phyloP scores from a whole-genome alignment of 306 rosid genomes.

The Arachis hypogaea region DNA sequence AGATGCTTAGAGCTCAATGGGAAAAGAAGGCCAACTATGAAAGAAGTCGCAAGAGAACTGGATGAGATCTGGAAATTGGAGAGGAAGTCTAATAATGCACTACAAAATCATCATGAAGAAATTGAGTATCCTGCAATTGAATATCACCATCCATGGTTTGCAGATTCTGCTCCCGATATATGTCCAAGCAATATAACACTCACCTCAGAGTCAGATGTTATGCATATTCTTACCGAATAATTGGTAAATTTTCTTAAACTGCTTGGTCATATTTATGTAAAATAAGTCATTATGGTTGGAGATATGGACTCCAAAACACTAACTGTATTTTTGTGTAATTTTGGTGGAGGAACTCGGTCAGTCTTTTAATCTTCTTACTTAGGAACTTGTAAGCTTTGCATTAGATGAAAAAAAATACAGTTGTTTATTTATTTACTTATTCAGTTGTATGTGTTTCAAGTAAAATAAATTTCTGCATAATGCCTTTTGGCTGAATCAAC shows the following conservation, averaged over 20 bases:
- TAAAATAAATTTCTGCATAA: too few relatives aligned
- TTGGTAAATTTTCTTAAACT: background rate
- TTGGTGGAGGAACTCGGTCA: too few relatives aligned
- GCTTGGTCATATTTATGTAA: too few relatives aligned
- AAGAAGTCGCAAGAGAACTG: constrained; percentile 39
- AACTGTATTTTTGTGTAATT: too few relatives aligned
- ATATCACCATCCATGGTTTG: background rate
- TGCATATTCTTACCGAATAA: background rate
- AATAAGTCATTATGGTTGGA: background rate
- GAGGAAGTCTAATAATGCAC: background rate
- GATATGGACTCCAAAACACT: background rate
- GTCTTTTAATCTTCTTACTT: too few relatives aligned
- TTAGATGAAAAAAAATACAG: too few relatives aligned
- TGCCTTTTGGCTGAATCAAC: too few relatives aligned
- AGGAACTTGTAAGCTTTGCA: too few relatives aligned
- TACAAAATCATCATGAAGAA: constrained; percentile 16
- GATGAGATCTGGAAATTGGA: constrained; percentile 27
- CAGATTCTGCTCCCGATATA: background rate
- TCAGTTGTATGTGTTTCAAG: too few relatives aligned
- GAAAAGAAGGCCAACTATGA: constrained; percentile 42
- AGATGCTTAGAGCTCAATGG: constrained; percentile 42
- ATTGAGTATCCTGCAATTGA: background rate
- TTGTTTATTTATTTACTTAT: too few relatives aligned
- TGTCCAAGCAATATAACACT: background rate
- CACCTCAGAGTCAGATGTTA: background rate